Evolutionary conservation across 768 basidiomycete species (phyloP), one percentile per base, ranked within the genome.

Genomic region (Pisolithus microcarpus): DNA sequence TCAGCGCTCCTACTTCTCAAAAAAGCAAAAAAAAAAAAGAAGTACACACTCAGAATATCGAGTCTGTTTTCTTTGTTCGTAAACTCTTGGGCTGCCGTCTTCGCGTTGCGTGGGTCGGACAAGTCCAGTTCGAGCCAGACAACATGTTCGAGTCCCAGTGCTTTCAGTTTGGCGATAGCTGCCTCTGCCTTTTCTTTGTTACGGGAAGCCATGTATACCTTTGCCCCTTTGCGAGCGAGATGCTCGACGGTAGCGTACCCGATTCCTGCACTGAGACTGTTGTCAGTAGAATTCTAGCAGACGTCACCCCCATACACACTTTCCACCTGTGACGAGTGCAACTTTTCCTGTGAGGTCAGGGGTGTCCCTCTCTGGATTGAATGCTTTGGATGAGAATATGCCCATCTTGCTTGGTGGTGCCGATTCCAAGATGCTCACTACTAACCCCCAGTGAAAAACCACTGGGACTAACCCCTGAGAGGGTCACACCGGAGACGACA

Each of bases 141-240:
- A 0, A 82, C 66, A 47, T 75, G 67, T 5, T 57, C 70, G 1
- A 78, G 55, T 0, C 76, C 79, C 38, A 76, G 76, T 3, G 52
- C 52, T 36, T 73, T 61, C 37, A 85, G 64, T 28, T 66, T 60
- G 23, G 65, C 67, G n/a, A 82, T 75, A 2, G 80, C 80, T 7
- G 60, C 73, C 19, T 61, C 68, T 7, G 76, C 81, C 43, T 66
- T 71, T 15, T 57, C 56, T 54, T 76, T 74, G 54, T 69, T 72
- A 16, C 81, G 72, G 7, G 78, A 75, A 0, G 73, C 78, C 54
- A 84, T 71, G 55, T 82, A 82, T 6, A 83, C 77, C 56, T 78
- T 82, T 5, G 81, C 80, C 15, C 81, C 80, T 7, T 65, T 69
- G 7, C 70, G 68, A 0, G 74, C 78, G 18, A 85, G 74, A 54